phyloP scores from a whole-genome alignment of 2,329 filamentous ascomycete species.

The Trichoderma simmonsii region DNA sequence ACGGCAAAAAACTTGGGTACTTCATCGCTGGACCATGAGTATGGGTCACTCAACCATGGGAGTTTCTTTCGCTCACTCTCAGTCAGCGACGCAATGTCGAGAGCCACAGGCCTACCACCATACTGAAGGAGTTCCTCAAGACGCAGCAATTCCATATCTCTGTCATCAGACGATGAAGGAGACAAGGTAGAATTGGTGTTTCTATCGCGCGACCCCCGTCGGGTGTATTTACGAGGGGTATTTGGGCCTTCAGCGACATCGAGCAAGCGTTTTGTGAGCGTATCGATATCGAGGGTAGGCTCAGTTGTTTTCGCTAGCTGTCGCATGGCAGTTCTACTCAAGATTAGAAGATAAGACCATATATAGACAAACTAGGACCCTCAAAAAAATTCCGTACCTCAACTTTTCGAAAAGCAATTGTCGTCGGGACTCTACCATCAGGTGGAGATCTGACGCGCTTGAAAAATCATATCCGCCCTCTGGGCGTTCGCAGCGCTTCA shows the following conservation, averaged over 20 bases:
- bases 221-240: not conserved
- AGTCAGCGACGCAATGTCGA: not conserved
- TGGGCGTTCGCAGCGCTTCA: not conserved
- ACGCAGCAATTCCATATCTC: not conserved
- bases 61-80: not conserved
- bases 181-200: not conserved
- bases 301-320: not conserved
- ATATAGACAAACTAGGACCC: not conserved
- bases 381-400: not conserved
- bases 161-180: not conserved
- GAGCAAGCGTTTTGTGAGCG: not conserved
- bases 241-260: not conserved
- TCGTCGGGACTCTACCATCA: not conserved
- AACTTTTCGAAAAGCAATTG: not conserved
- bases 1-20: not conserved
- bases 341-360: not conserved
- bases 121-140: not conserved
- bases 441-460: not conserved
- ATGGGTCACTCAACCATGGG: not conserved
- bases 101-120: not conserved
- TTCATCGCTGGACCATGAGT: not conserved
- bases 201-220: not conserved
- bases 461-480: not conserved
- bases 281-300: not conserved
- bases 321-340: not conserved